Base-by-base conservation (phyloP, 176 grass and related monocot species). In the Triticum urartu region DNA sequence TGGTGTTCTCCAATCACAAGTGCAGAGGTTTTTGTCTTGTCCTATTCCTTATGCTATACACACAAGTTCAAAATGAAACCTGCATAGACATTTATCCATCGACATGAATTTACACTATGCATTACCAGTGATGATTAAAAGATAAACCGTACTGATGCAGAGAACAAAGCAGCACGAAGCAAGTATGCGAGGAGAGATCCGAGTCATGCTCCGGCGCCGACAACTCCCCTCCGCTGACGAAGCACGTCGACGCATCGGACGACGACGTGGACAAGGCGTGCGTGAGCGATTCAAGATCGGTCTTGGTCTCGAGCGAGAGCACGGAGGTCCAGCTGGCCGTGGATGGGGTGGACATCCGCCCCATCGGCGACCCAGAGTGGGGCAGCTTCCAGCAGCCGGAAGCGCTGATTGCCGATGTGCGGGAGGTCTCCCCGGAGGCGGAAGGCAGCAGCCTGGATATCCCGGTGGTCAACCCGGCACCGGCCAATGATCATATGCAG, bases 241-340 rank as follows among this genome's bases (percentile, higher is more conserved):
- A 94, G 86, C 96, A 95, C 2, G 91, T 98, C 1, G 91, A 98
- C 60, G 87, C 88, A 58, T 89, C 90, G 13, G 93, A 98, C 48
- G 93, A 95, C n/a, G 86, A 98, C 66, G 93, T 98, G 32, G 96
- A 98, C 82, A 95, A 98, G 81, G 96, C 91, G 25, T 98, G 96
- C 67, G 91, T 95, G 71, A 92, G 86, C 20, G 93, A 95, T 71
- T 90, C 93, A 3, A 90, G 90, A 70, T 84, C 79, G 17, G 85
- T 94, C 76, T 69, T 88, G 58, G 94, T 94, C 69, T 88, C 97
- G 11, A 88, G 28, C 17, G 64, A 75, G 1, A 82, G 85, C 13
- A 91, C 79, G 22, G 90, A 89, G 81, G 86, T 94, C 52, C 90
- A 96, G 7, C 40, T 92, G 36, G 88, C 84, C 3, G 88, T 95